These are phyloP conservation scores for Scytalidium lignicola DNA, from an alignment of 2,329 filamentous ascomycete species.

Conservation along the genomic window DNA sequence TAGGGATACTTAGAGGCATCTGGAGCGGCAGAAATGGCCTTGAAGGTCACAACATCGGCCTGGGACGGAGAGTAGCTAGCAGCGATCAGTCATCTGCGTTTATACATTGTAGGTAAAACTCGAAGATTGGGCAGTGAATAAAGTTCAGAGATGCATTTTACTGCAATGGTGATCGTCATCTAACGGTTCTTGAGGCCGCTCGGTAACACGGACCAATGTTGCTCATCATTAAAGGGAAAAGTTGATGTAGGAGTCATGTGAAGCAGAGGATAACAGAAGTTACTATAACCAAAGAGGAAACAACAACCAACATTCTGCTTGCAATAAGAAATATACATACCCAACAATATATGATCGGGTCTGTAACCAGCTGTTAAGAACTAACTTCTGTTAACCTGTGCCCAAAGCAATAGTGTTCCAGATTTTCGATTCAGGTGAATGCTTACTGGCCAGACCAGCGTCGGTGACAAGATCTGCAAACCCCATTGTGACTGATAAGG, in stretches of 20 bases:
- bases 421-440: constrained; percentile 3
- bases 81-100: constrained; percentile 19
- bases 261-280: constrained; percentile 12
- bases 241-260: constrained; percentile 12
- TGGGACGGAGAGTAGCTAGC: constrained; percentile 64
- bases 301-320: neutral
- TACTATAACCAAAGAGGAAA: constrained; percentile 1
- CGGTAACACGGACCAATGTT: constrained; percentile 94
- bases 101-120: constrained; percentile 10
- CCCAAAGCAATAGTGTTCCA: neutral
- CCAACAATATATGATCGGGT: constrained; percentile 78
- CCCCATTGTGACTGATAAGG: constrained; percentile 48
- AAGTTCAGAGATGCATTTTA: constrained; percentile 70
- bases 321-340: constrained; percentile 48
- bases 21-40: constrained; percentile 73
- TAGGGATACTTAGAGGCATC: constrained; percentile 84
- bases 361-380: constrained; percentile 68
- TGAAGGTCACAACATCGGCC: constrained; percentile 94
- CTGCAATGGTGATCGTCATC: constrained; percentile 73
- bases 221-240: constrained; percentile 63
- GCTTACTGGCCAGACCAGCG: constrained; percentile 54
- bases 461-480: constrained; percentile 65
- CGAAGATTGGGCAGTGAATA: constrained; percentile 13
- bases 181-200: constrained; percentile 89
- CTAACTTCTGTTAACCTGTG: constrained; percentile 36